Conservation (phyloP, 2,329 filamentous ascomycete species). For the Epicoccum sorghinum region DNA sequence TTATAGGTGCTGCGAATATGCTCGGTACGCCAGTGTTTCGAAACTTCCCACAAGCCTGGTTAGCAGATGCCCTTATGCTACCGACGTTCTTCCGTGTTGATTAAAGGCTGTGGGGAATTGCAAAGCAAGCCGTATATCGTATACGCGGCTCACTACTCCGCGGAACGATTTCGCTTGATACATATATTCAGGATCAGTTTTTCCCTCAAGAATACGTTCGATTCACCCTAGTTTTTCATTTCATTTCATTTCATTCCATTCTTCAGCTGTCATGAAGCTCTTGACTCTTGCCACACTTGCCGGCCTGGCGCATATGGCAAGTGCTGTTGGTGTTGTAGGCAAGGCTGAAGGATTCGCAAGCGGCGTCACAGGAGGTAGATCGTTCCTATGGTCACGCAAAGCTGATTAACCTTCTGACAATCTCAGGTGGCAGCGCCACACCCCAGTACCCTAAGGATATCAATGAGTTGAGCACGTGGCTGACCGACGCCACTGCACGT, state of each 20-base stretch:
- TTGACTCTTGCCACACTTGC: slow-evolving; percentile 11
- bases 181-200: background rate
- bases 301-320: slow-evolving; percentile 15
- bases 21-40: background rate
- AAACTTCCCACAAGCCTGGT: background rate
- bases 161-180: background rate
- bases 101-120: background rate
- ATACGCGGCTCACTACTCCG: background rate
- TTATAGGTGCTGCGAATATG: too few relatives aligned
- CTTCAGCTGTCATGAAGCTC: slow-evolving; percentile 8
- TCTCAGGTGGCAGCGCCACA: slow-evolving; percentile 6
- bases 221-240: slow-evolving; percentile 2
- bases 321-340: slow-evolving; percentile 14
- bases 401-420: background rate
- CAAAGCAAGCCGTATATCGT: too few relatives aligned
- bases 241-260: background rate
- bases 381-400: background rate
- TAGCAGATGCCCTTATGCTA: background rate
- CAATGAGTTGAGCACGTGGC: slow-evolving; percentile 24
- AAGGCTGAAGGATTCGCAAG: slow-evolving; percentile 15
- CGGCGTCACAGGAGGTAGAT: slow-evolving; percentile 16
- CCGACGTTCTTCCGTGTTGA: background rate
- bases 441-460: slow-evolving; percentile 19
- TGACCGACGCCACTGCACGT: slow-evolving; percentile 38
- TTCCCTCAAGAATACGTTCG: background rate